Percentiles rank a stretch among this genome's conserved stretches.
These are phyloP conservation scores for Francoa sonchifolia DNA, from an alignment of 441 rosid species.

Conservation along the genomic window DNA sequence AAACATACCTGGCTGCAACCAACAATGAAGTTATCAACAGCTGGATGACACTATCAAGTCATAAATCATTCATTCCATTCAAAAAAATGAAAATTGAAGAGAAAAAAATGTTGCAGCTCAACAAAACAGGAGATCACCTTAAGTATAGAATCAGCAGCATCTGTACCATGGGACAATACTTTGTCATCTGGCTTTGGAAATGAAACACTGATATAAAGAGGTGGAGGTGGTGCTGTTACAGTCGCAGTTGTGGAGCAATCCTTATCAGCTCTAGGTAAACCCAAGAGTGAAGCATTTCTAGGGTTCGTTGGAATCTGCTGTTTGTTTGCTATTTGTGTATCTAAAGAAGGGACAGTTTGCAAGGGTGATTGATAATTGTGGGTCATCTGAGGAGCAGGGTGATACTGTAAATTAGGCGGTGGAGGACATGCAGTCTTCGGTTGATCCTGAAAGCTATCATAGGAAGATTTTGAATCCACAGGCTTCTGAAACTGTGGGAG, in stretches of 20 bases:
- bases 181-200: constrained; percentile 51
- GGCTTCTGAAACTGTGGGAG: constrained; percentile 54
- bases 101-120: background rate
- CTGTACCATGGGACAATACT: constrained; percentile 28
- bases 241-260: constrained; percentile 31
- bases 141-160: constrained; percentile 49
- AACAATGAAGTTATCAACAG: constrained; percentile 5
- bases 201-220: constrained; percentile 64
- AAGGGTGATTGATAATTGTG: constrained; percentile 41
- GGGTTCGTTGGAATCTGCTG: constrained; percentile 95
- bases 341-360: constrained; percentile 37
- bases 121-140: constrained; percentile 40
- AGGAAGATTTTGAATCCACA: constrained; percentile 43
- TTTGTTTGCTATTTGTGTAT: constrained; percentile 62
- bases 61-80: background rate
- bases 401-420: constrained; percentile 47
- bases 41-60: background rate
- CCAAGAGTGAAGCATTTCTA: constrained; percentile 76
- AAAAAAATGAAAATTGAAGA: background rate
- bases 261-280: constrained; percentile 56
- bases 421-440: constrained; percentile 48
- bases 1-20: constrained; percentile 52
- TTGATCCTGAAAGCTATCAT: constrained; percentile 65
- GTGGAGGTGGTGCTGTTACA: constrained; percentile 61
- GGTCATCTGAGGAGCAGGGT: constrained; percentile 44